Percentiles rank a stretch among this genome's conserved stretches.
Evolutionary conservation across 345 rosid species (phyloP).

Genomic region (Linum tenue): DNA sequence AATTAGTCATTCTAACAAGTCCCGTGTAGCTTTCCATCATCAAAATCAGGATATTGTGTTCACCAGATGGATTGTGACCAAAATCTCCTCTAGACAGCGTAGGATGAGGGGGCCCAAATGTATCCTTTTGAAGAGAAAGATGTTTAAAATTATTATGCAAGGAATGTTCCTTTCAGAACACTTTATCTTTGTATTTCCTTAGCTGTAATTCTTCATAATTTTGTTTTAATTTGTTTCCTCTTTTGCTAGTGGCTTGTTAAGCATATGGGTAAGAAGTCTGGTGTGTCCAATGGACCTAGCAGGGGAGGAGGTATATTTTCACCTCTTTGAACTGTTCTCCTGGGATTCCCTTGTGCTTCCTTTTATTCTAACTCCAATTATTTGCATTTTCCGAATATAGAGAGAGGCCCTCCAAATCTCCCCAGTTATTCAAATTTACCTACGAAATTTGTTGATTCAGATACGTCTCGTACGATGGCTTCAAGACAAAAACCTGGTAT

Average conservation of each 20-base stretch:
- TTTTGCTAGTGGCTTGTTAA: conserved; percentile 59
- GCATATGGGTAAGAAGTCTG: conserved; percentile 55
- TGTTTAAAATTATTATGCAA: neutral
- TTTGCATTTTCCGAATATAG: conserved; percentile 15
- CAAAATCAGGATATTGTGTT: no score
- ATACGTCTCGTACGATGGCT: conserved; percentile 58
- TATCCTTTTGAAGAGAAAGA: neutral
- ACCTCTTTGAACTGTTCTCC: neutral
- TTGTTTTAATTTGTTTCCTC: conserved; percentile 5
- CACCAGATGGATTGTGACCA: no score
- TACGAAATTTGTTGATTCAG: conserved; percentile 48
- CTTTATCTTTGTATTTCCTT: neutral
- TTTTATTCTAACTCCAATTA: conserved; percentile 9
- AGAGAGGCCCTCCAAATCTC: conserved; percentile 27
- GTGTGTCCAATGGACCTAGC: conserved; percentile 37
- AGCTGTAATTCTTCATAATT: neutral
- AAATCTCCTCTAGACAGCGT: no score
- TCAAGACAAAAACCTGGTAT: conserved; percentile 67
- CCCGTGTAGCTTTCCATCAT: no score
- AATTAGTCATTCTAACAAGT: no score
- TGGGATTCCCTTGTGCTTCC: conserved; percentile 1
- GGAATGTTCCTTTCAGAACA: neutral
- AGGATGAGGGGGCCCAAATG: neutral
- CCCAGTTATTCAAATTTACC: conserved; percentile 35
- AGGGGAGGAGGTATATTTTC: conserved; percentile 25